Evolutionary conservation across 108 stramenopile genomes (phyloP).

Genomic region (Cyclotella choctawhatcheeana): DNA sequence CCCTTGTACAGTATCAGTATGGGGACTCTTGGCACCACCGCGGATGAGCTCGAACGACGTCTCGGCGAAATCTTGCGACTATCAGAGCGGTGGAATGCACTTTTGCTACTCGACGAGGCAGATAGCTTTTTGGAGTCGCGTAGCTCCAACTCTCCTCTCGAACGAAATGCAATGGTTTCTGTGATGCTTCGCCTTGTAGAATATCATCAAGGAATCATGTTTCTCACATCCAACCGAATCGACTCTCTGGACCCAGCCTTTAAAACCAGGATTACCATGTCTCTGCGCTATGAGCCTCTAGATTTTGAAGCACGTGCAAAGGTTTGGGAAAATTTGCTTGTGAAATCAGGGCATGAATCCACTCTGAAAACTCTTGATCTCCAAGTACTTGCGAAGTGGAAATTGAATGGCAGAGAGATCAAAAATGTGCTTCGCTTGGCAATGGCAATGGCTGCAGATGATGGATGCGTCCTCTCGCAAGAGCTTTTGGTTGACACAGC

Average conservation of each 20-base stretch:
- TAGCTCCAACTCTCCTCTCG: slow-evolving; percentile 52
- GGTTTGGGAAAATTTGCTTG: slow-evolving; percentile 67
- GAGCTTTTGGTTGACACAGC: slow-evolving; percentile 56
- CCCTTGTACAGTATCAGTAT: slow-evolving; percentile 67
- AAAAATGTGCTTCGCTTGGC: slow-evolving; percentile 75
- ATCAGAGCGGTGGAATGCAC: slow-evolving; percentile 61
- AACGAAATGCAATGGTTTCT: slow-evolving; percentile 77
- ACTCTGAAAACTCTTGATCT: slow-evolving; percentile 47
- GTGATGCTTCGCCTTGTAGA: slow-evolving; percentile 76
- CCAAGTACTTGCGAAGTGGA: slow-evolving; percentile 48
- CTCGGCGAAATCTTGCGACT: slow-evolving; percentile 62
- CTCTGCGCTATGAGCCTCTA: slow-evolving; percentile 63
- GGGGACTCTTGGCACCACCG: slow-evolving; percentile 69
- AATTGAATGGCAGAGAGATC: slow-evolving; percentile 74
- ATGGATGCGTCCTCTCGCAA: slow-evolving; percentile 47
- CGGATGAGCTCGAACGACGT: slow-evolving; percentile 57
- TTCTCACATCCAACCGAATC: slow-evolving; percentile 71
- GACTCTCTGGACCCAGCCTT: slow-evolving; percentile 78
- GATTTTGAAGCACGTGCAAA: slow-evolving; percentile 47
- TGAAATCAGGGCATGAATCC: slow-evolving; percentile 43
- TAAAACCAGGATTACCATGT: slow-evolving; percentile 68
- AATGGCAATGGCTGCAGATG: slow-evolving; percentile 68
- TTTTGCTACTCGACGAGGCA: slow-evolving; percentile 72
- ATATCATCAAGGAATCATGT: slow-evolving; percentile 70
- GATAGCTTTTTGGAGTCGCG: slow-evolving; percentile 68